Evolutionary conservation across 768 basidiomycete genomes (phyloP), one percentile per base, ranked within the genome.

Genomic region (Suillus lakei): DNA sequence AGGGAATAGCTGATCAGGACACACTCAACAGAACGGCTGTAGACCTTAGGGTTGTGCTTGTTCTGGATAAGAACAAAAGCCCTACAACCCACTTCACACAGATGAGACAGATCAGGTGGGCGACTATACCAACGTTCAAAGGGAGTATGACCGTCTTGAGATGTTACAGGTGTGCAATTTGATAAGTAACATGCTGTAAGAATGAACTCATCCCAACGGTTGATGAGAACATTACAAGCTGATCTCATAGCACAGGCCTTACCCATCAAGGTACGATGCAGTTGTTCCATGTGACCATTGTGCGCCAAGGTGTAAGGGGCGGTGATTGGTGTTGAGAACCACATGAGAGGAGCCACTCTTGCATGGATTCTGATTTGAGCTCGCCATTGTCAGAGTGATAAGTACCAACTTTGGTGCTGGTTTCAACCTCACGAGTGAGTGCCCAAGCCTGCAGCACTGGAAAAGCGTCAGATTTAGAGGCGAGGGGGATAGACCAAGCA

Each of bases 251-350:
- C 65, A 1, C 70, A 64, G 6, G 71, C 74, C 51, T 76, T 72
- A 18, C 68, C 70, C 61, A 80, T 69, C 6, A 80, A 63, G 0
- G 80, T 82, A 10, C 71, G 70, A 61, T 83, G 80, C 46, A 77
- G 61, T 1, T 76, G 3, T 7, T 32, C 32, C 3, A 32, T 7
- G 7, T 7, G 32, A 7, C 32, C 32, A 7, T 32, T 32, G 3
- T 32, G 32, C 32, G 32, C 32, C 32, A 7, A 32, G 4, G 32
- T 32, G 32, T 32, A 32, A 32, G 32, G 32, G 3, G 32, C 32
- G 32, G 32, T 32, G 32, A 32, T 7, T 32, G 32, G 32, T 32
- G 66, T 0, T 56, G 16, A 2, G 62, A 69, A 5, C 76, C 74
- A 2, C 67, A 38, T 0, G 44, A 38, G 12, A 53, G 59, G 8